Base-by-base conservation (phyloP, 495 filamentous ascomycete species). In the Zalerion maritima region DNA sequence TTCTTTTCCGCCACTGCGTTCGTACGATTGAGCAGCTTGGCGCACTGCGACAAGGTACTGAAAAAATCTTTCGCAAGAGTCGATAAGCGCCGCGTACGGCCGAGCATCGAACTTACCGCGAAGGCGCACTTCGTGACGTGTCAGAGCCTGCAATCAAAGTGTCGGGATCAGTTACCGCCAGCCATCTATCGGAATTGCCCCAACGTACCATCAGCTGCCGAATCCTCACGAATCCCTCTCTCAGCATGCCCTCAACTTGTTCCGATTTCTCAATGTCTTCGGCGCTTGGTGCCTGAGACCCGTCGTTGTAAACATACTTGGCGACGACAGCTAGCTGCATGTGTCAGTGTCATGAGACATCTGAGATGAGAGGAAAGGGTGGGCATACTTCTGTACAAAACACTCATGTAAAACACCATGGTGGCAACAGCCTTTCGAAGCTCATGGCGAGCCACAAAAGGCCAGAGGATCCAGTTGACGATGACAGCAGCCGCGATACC, bases 381-480 rank as follows among this genome's bases (percentile, higher is more conserved):
- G 13, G 2, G 40, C 43, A 28, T 27, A 52, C 50, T 50, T 23
- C 50, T 40, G 41, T 72, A 73, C 9, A 68, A 51, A 33, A 72
- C 60, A 20, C 63, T 64, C 15, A 53, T 47, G 37, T 70, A 67
- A 9, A 73, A 54, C 34, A 72, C 49, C 62, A 67, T 71, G 5
- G 55, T 37, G 5, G 65, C 58, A 4, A 70, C 31, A 0, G 65
- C 61, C 32, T 72, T 71, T 16, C 68, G 45, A 11, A 73, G 53
- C 34, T 73, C 67, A 41, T 72, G 67, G 5, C 68, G 49, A 12
- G 68, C 68, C 4, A 73, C 55, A 26, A 73, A 73, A 22, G 68
- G 68, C 68, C 68, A 73, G 12, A 73, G 49, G 5, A 67, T 29
- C 68, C 67, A 72, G 40, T 71, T 73, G 6, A 70, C 53, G 1